Percentiles rank a stretch among this genome's conserved stretches.
phyloP scores from a whole-genome alignment of 2,329 filamentous ascomycete species.

The Apiospora pterosperma region DNA sequence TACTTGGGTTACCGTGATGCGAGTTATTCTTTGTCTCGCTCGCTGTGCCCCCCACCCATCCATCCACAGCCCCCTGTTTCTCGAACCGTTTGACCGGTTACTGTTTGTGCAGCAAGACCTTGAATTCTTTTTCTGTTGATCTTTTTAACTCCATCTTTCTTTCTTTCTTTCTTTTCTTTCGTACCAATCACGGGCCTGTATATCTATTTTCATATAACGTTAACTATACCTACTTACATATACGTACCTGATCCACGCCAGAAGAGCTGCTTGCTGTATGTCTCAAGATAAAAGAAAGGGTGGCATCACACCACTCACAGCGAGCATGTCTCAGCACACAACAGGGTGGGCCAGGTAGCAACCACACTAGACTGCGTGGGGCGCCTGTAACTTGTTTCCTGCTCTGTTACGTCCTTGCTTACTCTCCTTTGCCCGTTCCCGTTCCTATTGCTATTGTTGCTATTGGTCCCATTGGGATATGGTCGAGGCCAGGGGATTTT shows the following conservation, averaged over 20 bases:
- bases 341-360: neutral
- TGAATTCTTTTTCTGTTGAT: neutral
- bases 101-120: neutral
- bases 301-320: neutral
- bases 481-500: neutral
- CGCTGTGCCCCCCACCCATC: neutral
- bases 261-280: too few species aligned
- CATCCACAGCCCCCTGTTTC: neutral
- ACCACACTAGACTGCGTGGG: neutral
- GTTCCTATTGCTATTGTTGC: neutral
- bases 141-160: neutral
- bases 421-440: neutral
- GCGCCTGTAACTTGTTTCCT: neutral
- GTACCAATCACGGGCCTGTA: too few species aligned
- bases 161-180: neutral
- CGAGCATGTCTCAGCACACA: slow-evolving; percentile 1
- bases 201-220: too few species aligned
- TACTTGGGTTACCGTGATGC: too few species aligned
- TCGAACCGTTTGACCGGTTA: neutral
- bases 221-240: too few species aligned
- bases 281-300: neutral
- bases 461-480: too few species aligned
- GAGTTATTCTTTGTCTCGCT: neutral
- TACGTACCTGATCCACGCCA: too few species aligned
- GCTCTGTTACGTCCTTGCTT: neutral